These are phyloP conservation scores for Epichloe scottii DNA, from an alignment of 2,329 filamentous ascomycete species.

Conservation along the genomic window DNA sequence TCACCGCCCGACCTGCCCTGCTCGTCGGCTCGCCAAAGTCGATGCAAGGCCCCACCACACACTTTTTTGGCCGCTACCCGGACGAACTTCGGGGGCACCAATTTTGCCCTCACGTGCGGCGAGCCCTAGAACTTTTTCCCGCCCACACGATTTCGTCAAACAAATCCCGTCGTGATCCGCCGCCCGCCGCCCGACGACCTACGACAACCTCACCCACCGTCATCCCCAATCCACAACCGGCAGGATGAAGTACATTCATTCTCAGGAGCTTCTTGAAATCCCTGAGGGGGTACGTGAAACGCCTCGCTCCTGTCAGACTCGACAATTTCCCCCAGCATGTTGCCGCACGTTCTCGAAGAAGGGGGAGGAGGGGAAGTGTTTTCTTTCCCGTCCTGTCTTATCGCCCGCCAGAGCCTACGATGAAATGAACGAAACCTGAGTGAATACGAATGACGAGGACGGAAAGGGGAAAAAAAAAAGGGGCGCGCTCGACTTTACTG, in stretches of 20 bases:
- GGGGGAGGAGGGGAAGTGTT: neutral
- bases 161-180: constrained; percentile 25
- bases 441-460: neutral
- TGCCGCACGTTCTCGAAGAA: neutral
- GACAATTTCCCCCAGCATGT: neutral
- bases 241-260: constrained; percentile 99
- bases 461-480: too few relatives aligned
- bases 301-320: neutral
- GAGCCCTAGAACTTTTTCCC: constrained; percentile 34
- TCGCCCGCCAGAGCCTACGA: neutral
- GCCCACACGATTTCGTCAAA: constrained; percentile 30
- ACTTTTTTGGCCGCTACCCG: constrained; percentile 1
- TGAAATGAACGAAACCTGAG: neutral
- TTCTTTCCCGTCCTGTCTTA: too few relatives aligned
- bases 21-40: neutral
- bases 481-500: neutral
- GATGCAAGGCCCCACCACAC: neutral
- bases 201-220: constrained; percentile 30
- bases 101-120: constrained; percentile 25
- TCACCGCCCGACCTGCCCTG: neutral
- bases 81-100: constrained; percentile 16
- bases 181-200: constrained; percentile 15
- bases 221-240: constrained; percentile 36
- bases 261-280: constrained; percentile 86
- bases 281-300: constrained; percentile 76